Evolutionary conservation across 495 filamentous ascomycete genomes (phyloP), one percentile per base, ranked within the genome.

Genomic region (Lentithecium fluviatile): DNA sequence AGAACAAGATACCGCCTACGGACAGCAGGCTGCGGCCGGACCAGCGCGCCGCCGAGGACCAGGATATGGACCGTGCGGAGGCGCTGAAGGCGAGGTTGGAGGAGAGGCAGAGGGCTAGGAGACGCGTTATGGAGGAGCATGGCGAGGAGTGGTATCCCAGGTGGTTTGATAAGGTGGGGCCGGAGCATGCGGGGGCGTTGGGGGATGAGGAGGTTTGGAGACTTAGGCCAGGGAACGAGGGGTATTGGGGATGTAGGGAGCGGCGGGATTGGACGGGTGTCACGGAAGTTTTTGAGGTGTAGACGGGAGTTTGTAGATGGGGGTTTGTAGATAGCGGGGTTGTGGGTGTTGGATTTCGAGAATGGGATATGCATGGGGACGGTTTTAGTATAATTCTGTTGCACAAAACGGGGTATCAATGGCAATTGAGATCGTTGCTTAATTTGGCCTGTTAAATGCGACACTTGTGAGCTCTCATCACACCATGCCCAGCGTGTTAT

Each of bases 11-110:
- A 1, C 87, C 94, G 11, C 79, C 83, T 6, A 97, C 91, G 0
- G 94, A 98, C 71, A 85, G 81, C 5, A 76, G 94, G 46, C 75
- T 96, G 25, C 79, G 94, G 25, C 94, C 91, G n/a, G 94, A 98
- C 69, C 95, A 97, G 77, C 79, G 88, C n/a, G 84, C 91, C 1
- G 81, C 85, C 0, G 94, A 98, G 73, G 77, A 87, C 20, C 90
- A 91, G 0, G 85, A 89, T 57, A 73, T 96, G 17, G 94, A 97
- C 66, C 75, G 80, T 12, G 94, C 94, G 0, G 94, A 98, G 79
- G 82, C 78, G 29, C 76, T 89, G 70, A 98, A 98, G 75, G 80
- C 84, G 1, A 79, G 77, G 59, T 80, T 97, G 20, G 94, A 98
- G 70, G 91, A 97, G 74, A 82, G 80, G 11, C 94, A 98, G 77